Base-by-base conservation (phyloP, 768 basidiomycete genomes). In the Termitomyces titanicus region DNA sequence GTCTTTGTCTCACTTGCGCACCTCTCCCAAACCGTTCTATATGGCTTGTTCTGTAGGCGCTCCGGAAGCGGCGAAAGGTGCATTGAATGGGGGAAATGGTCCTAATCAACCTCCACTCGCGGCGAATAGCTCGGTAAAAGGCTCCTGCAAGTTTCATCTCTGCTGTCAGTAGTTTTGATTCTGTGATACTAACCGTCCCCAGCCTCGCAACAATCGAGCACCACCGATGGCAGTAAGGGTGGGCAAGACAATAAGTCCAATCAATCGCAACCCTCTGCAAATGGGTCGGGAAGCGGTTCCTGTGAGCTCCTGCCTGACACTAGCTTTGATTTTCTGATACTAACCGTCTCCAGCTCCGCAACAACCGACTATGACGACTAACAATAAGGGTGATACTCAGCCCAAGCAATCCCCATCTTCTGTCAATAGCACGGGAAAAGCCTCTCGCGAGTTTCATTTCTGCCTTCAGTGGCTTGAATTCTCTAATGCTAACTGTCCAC, bases 11-110 rank as follows among this genome's bases (percentile, higher is more conserved):
- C 34, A 57, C n/a, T n/a, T n/a, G n/a, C n/a, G n/a, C n/a, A n/a
- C n/a, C n/a, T n/a, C n/a, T n/a, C n/a, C n/a, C n/a, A n/a, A n/a
- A n/a, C n/a, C n/a, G n/a, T n/a, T n/a, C n/a, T n/a, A n/a, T n/a
- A n/a, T n/a, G n/a, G n/a, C n/a, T 9, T 17, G 18, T 51, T 47
- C 27, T 33, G 35, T 51, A 61, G 60, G 58, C 38, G 40, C 46
- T 51, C 50, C 57, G 44, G 46, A 43, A 48, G 53, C 53, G 17
- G 47, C 37, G 33, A 37, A 38, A 27, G 46, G 22, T 17, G 24
- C 15, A 39, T 18, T 24, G 24, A 39, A 39, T 53, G 35, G 11
- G 15, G 53, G 15, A 7, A 18, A 27, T 27, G 12, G 25, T 13
- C 15, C 44, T 29, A 29, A 29, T 29, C 29, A 29, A 29, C 29